These are phyloP conservation scores for Arabis alpina DNA, from an alignment of 345 rosid species.

Conservation along the genomic window DNA sequence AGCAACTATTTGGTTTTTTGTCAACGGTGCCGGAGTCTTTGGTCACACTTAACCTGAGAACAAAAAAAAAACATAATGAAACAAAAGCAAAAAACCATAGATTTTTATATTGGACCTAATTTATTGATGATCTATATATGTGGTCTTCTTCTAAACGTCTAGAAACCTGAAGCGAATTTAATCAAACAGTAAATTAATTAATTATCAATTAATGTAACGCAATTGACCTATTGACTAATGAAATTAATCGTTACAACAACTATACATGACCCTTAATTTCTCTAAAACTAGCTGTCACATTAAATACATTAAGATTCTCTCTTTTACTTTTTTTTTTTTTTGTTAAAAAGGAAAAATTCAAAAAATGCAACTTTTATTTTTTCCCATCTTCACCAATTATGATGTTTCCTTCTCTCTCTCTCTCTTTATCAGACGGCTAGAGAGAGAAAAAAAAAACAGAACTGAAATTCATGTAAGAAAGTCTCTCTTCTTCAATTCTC, in stretches of 20 bases:
- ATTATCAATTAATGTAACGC: background rate
- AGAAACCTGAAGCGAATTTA: background rate
- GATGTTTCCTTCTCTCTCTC: constrained; percentile 18
- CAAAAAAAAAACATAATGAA: background rate
- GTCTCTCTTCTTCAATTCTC: constrained; percentile 16
- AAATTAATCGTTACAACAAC: constrained; percentile 29
- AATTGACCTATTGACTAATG: background rate
- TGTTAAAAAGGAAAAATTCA: constrained; percentile 27
- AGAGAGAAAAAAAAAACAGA: constrained; percentile 2
- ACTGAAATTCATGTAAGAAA: constrained; percentile 30
- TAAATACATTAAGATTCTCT: constrained; percentile 34
- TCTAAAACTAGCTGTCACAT: constrained; percentile 32
- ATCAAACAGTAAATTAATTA: constrained; percentile 5
- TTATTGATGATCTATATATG: too few relatives aligned
- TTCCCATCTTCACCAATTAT: background rate
- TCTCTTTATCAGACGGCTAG: constrained; percentile 21
- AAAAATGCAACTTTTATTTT: constrained; percentile 5
- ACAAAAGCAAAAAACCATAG: background rate
- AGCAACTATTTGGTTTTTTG: background rate
- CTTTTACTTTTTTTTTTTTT: background rate
- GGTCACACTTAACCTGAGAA: constrained; percentile 24
- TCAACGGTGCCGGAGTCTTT: constrained; percentile 33
- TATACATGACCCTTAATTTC: constrained; percentile 13
- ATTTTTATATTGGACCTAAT: background rate
- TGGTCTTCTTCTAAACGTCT: constrained; percentile 14